Percentiles rank a stretch among this genome's conserved stretches.
These are phyloP conservation scores for Erythrobasidium hasegawianum DNA, from an alignment of 1,284 basidiomycete species.

Conservation along the genomic window DNA sequence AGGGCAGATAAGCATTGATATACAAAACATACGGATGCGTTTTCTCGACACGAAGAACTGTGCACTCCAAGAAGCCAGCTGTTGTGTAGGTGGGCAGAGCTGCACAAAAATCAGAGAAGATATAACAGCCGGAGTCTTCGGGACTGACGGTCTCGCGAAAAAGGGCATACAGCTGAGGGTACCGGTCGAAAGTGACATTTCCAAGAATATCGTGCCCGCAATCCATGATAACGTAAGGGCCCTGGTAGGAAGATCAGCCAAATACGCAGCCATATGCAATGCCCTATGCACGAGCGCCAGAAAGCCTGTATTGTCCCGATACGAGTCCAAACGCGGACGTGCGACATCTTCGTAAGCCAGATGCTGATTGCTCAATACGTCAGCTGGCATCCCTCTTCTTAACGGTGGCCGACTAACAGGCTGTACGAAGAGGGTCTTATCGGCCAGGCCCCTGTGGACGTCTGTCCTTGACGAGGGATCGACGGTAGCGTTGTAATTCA, in stretches of 20 bases:
- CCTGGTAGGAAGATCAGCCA: not conserved
- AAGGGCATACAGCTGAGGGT: not conserved
- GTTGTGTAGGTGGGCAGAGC: constrained; percentile 40
- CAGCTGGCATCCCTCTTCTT: too few relatives aligned
- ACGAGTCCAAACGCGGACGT: constrained; percentile 27
- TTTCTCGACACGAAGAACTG: constrained; percentile 41
- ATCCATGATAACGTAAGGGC: not conserved
- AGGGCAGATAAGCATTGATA: too few relatives aligned
- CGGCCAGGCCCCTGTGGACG: constrained; percentile 32
- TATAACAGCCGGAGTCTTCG: too few relatives aligned
- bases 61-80: constrained; percentile 35
- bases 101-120: too few relatives aligned
- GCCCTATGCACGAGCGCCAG: not conserved
- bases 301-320: constrained; percentile 32
- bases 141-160: not conserved
- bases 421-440: constrained; percentile 40
- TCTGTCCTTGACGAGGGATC: constrained; percentile 3
- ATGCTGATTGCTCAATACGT: constrained; percentile 5
- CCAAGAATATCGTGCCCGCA: not conserved
- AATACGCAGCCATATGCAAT: not conserved
- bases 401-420: not conserved
- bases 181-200: not conserved
- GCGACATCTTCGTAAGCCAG: constrained; percentile 38
- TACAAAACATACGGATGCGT: constrained; percentile 38
- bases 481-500: constrained; percentile 33